Base-by-base conservation (phyloP, 306 rosid genomes). In the Betula pendula region DNA sequence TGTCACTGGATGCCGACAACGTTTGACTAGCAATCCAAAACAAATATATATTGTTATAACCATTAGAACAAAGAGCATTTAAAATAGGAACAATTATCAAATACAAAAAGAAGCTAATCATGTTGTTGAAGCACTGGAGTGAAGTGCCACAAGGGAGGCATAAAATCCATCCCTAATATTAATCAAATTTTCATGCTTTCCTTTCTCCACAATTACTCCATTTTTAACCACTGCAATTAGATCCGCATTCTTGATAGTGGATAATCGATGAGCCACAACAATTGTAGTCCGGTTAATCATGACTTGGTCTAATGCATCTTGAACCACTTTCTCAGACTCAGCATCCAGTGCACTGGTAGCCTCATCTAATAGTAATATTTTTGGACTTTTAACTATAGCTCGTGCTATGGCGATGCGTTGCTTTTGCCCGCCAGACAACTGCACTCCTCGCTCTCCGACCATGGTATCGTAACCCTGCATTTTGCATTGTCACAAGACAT, bases 321-420 rank as follows among this genome's bases (percentile, higher is more conserved):
- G 96, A 22, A 91, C 93, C 20, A 89, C 86, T 76, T 84, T 79
- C 56, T 91, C 96, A 10, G 93, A 91, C 79, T 91, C 93, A 0
- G 96, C 93, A 82, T 91, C 96, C 40, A 91, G 87, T 53, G 96
- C 92, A 82, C 96, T 90, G 1, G 96, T 90, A 42, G 95, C 95
- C 81, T 90, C 95, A 78, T 90, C 92, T 43, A 90, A 82, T 4
- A 86, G 82, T n/a, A 90, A 77, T 60, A 90, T 84, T 47, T 84
- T 88, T 45, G 93, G 96, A 70, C 80, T 84, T 83, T 88, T 90
- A 45, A 86, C 78, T 45, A 86, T 90, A 8, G 94, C 90, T 68
- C 94, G 35, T 8, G 94, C 92, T 48, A 88, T 90, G 50, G 94
- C 94, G 65, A 90, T 92, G 0, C 94, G 75, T 38, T 89, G 94